These are phyloP conservation scores for Lepiota subincarnata DNA, from an alignment of 768 basidiomycete species.

Conservation along the genomic window DNA sequence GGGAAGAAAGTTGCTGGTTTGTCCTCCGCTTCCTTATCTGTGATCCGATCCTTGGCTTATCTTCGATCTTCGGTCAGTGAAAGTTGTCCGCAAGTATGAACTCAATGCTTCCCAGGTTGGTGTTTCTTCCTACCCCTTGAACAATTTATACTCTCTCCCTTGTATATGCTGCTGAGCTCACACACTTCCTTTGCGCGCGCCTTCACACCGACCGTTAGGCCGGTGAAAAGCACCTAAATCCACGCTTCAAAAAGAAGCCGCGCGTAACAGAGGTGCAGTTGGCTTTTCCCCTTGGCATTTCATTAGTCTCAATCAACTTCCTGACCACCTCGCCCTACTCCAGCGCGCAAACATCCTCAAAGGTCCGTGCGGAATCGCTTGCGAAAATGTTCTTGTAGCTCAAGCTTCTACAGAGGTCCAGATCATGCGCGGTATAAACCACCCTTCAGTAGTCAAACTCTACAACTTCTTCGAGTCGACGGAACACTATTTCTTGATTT, in stretches of 20 bases:
- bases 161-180: conserved; percentile 18
- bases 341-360: conserved; percentile 98
- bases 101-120: conserved; percentile 89
- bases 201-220: conserved; percentile 45
- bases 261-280: conserved; percentile 93
- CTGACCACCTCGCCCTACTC: conserved; percentile 26
- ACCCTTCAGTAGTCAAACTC: conserved; percentile 91
- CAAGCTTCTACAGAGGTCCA: conserved; percentile 73
- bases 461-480: conserved; percentile 87
- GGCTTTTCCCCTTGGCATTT: conserved; percentile 17
- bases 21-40: conserved; percentile 20
- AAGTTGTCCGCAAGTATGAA: conserved; percentile 92
- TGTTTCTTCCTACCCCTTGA: conserved; percentile 23
- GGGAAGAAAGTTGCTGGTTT: conserved; percentile 80
- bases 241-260: conserved; percentile 95
- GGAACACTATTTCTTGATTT: conserved; percentile 91
- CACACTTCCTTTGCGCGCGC: conserved; percentile 30
- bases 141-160: conserved; percentile 17
- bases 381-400: background rate
- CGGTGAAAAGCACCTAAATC: conserved; percentile 90
- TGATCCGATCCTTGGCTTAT: conserved; percentile 14
- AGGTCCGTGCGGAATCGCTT: conserved; percentile 40
- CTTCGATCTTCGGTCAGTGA: conserved; percentile 50
- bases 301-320: conserved; percentile 14
- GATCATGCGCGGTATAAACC: conserved; percentile 94